Evolutionary conservation across 208 protist species (phyloP).

Genomic region (Trypanosoma avium): DNA sequence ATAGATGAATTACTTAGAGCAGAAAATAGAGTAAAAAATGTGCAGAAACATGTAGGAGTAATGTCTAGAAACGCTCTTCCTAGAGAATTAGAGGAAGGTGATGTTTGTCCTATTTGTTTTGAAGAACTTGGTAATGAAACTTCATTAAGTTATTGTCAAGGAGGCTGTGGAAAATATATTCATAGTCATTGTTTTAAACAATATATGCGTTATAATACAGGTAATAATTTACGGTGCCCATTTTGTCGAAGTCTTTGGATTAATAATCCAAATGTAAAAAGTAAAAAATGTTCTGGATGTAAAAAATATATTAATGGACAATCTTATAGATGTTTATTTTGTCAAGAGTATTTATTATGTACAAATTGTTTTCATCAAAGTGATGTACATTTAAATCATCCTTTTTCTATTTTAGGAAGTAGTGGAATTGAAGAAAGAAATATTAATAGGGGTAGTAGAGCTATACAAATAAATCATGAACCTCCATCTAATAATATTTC

Average conservation of each 20-base stretch:
- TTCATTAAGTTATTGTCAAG: constrained; percentile 31
- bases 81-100: constrained; percentile 24
- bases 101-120: constrained; percentile 43
- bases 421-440: constrained; percentile 17
- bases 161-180: constrained; percentile 31
- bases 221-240: constrained; percentile 22
- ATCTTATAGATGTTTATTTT: constrained; percentile 55
- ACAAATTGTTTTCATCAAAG: constrained; percentile 32
- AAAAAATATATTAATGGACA: constrained; percentile 27
- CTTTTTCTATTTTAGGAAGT: constrained; percentile 36
- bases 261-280: constrained; percentile 6
- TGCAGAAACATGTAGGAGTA: constrained; percentile 16
- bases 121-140: constrained; percentile 25
- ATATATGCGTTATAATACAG: constrained; percentile 28
- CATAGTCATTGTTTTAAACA: constrained; percentile 28
- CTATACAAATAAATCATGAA: neutral
- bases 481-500: neutral
- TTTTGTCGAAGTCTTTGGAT: constrained; percentile 31
- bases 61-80: constrained; percentile 7
- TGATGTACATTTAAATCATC: constrained; percentile 43
- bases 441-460: neutral
- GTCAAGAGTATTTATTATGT: constrained; percentile 45
- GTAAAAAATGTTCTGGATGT: constrained; percentile 27
- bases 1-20: constrained; percentile 42
- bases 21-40: constrained; percentile 5